These are phyloP conservation scores for Gentiana macrophylla DNA, from an alignment of 257 asterid species.

Conservation along the genomic window DNA sequence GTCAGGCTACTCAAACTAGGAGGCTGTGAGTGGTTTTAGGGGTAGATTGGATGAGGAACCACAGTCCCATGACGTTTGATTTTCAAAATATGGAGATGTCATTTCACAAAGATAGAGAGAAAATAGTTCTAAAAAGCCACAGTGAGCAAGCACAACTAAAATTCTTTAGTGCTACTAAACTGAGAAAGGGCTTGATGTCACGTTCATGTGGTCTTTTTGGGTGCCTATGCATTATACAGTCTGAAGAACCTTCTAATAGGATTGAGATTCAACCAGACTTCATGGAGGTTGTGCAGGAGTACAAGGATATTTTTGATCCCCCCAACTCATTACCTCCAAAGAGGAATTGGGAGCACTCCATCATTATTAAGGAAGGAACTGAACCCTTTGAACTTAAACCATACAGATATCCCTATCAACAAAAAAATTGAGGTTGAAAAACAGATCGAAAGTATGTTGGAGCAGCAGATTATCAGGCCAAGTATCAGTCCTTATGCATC, in stretches of 20 bases:
- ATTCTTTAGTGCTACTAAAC: neutral
- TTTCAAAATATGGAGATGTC: neutral
- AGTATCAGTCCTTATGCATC: neutral
- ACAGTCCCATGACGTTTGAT: neutral
- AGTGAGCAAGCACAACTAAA: neutral
- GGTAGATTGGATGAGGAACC: neutral
- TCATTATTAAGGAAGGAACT: neutral
- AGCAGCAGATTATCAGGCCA: neutral
- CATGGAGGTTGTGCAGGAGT: neutral
- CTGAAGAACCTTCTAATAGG: no score
- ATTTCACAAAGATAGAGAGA: neutral
- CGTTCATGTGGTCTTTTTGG: no score
- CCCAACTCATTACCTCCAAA: neutral
- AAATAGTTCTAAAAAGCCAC: neutral
- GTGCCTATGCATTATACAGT: no score
- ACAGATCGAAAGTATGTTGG: neutral
- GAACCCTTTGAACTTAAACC: neutral
- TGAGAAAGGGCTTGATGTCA: no score
- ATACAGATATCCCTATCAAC: constrained; percentile 3
- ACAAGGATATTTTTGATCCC: neutral
- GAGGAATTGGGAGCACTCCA: neutral
- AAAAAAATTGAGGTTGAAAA: neutral
- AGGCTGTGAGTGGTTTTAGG: constrained; percentile 3
- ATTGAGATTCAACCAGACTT: neutral
- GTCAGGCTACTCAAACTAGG: neutral